A percentile compares a stretch with the other conserved stretches of the same genome.
These are phyloP conservation scores for Cylindrotheca closterium DNA, from an alignment of 108 stramenopile species.

Conservation along the genomic window DNA sequence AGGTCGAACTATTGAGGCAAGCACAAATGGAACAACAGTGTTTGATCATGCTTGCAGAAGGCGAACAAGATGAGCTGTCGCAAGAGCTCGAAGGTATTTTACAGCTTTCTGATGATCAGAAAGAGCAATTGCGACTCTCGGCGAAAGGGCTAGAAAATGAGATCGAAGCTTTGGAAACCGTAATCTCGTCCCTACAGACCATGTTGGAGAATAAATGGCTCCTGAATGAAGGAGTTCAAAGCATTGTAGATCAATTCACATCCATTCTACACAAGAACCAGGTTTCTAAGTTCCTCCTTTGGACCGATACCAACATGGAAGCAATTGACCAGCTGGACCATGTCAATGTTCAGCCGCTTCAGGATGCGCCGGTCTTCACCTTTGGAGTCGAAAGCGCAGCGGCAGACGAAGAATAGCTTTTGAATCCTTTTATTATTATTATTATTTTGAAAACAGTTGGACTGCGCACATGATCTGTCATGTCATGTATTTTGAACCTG, in stretches of 20 bases:
- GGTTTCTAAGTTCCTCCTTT: conserved; percentile 80
- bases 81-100: conserved; percentile 61
- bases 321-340: conserved; percentile 82
- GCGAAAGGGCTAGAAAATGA: conserved; percentile 56
- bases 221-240: conserved; percentile 73
- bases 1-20: conserved; percentile 64
- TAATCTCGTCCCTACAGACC: conserved; percentile 58
- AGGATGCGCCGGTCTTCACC: conserved; percentile 62
- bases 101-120: conserved; percentile 59
- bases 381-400: conserved; percentile 73
- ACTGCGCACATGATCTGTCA: too few species aligned
- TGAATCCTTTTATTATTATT: neutral
- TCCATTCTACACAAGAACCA: conserved; percentile 83
- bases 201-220: conserved; percentile 77
- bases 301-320: conserved; percentile 87
- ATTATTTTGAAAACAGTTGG: too few species aligned
- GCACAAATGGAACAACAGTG: conserved; percentile 72
- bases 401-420: conserved; percentile 21
- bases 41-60: conserved; percentile 29
- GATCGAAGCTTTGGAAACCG: conserved; percentile 62
- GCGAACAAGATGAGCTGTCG: conserved; percentile 39
- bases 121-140: conserved; percentile 34
- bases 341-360: conserved; percentile 51
- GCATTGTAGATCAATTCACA: conserved; percentile 71
- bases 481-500: too few species aligned